phyloP scores from a whole-genome alignment of 345 rosid species.

The Citrus sinensis region DVS_A1.0 CM039164.1:28274001-28274500 shows the following conservation, averaged over 20 bases:
- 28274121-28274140: background rate
- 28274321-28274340: rapidly evolving
- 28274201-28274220: too few species aligned
- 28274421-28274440: too few species aligned
- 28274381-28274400: rapidly evolving
- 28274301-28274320: rapidly evolving
- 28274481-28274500: background rate
- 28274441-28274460: too few species aligned
- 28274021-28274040: background rate
- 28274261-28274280: too few species aligned
- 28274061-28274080: background rate
- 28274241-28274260: too few species aligned
- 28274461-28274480: background rate
- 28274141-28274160: background rate
- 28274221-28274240: background rate
- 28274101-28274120: too few species aligned
- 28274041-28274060: background rate
- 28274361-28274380: too few species aligned
- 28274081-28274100: background rate
- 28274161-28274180: background rate
- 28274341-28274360: rapidly evolving
- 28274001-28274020: background rate
- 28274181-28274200: background rate
- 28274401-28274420: rapidly evolving
- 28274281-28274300: too few species aligned